Percentiles rank a stretch among this genome's conserved stretches.
Evolutionary conservation across 2,329 filamentous ascomycete species (phyloP).

Genomic region (Alternaria sp.): DNA sequence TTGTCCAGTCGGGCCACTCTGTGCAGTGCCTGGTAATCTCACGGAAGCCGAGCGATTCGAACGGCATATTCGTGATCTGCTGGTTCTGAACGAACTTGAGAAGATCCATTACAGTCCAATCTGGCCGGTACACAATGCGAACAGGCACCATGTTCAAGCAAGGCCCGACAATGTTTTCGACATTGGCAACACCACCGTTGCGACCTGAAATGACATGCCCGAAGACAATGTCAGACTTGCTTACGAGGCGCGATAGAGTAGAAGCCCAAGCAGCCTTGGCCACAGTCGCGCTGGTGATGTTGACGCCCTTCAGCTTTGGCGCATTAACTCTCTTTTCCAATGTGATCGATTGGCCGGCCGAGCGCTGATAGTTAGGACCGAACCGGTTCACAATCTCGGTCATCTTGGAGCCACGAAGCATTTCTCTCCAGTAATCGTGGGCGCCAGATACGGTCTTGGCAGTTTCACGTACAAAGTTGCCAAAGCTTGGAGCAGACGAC

Average conservation of each 20-base stretch:
- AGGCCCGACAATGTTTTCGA: conserved; percentile 54
- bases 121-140: conserved; percentile 47
- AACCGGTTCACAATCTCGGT: conserved; percentile 46
- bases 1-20: conserved; percentile 50
- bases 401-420: conserved; percentile 46
- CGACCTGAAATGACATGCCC: conserved; percentile 55
- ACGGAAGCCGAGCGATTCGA: conserved; percentile 47
- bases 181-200: conserved; percentile 48
- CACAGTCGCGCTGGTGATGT: conserved; percentile 54
- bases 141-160: conserved; percentile 57
- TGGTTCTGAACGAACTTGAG: conserved; percentile 55
- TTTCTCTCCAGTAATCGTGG: conserved; percentile 45
- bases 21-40: conserved; percentile 49
- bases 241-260: conserved; percentile 51
- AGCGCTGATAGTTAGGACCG: conserved; percentile 45
- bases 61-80: conserved; percentile 53
- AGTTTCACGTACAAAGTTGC: conserved; percentile 43
- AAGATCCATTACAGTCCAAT: conserved; percentile 51
- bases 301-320: conserved; percentile 34
- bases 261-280: conserved; percentile 59
- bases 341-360: conserved; percentile 41
- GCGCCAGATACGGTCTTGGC: conserved; percentile 41
- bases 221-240: conserved; percentile 54
- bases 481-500: conserved; percentile 44
- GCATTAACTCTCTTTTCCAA: conserved; percentile 39